phyloP scores from a whole-genome alignment of 2,329 filamentous ascomycete genomes.

The Periconia digitata region DNA sequence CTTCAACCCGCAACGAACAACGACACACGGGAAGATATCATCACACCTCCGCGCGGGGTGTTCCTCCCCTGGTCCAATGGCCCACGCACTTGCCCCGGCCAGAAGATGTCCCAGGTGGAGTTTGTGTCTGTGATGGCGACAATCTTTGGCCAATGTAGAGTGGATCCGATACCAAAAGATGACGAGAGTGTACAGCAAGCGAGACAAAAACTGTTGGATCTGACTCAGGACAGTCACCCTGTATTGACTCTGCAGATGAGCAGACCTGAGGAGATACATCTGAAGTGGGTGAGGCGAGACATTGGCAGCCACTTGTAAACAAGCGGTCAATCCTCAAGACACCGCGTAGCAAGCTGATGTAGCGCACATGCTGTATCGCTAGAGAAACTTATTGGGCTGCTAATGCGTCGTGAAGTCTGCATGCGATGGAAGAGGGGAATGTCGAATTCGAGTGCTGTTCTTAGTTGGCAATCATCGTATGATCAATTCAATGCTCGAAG shows the following conservation, averaged over 20 bases:
- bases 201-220: background rate
- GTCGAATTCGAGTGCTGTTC: no score
- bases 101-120: constrained; percentile 60
- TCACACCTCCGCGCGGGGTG: background rate
- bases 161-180: background rate
- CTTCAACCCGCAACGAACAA: background rate
- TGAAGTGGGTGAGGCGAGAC: background rate
- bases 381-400: no score
- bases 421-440: no score
- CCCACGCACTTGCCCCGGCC: constrained; percentile 54
- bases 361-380: no score
- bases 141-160: constrained; percentile 9
- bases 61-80: constrained; percentile 50
- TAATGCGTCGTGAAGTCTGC: no score
- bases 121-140: constrained; percentile 50
- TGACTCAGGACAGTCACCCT: background rate
- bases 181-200: background rate
- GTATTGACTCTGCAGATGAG: background rate
- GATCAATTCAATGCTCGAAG: no score
- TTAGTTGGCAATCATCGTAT: no score
- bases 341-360: no score
- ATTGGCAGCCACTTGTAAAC: no score
- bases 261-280: background rate
- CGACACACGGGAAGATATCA: background rate
- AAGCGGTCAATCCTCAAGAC: no score